These are phyloP conservation scores for Aspergillus sclerotiicarbonarius DNA, from an alignment of 495 filamentous ascomycete genomes.

Conservation along the genomic window DNA sequence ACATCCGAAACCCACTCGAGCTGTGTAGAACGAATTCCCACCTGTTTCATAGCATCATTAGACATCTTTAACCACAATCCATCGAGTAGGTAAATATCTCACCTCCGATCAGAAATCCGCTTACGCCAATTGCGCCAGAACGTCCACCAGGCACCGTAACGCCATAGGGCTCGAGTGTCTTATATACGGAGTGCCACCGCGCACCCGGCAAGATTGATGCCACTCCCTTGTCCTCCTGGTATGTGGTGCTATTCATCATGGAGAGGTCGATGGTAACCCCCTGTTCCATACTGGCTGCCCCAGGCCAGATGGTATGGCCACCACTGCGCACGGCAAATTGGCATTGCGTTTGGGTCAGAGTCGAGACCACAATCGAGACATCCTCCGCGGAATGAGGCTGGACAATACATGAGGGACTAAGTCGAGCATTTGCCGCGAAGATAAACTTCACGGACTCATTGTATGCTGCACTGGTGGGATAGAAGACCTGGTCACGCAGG, in stretches of 20 bases:
- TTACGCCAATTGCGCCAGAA: conserved; percentile 40
- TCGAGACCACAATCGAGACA: conserved; percentile 33
- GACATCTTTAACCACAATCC: not conserved
- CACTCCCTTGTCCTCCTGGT: conserved; percentile 33
- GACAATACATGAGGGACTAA: conserved; percentile 37
- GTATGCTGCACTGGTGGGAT: conserved; percentile 9
- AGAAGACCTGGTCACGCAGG: conserved; percentile 11
- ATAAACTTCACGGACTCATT: conserved; percentile 24
- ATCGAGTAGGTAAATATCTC: not conserved
- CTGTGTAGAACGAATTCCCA: conserved; percentile 41
- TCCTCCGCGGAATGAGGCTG: conserved; percentile 31
- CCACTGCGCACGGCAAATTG: conserved; percentile 49
- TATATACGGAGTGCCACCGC: conserved; percentile 45
- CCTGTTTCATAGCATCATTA: conserved; percentile 15
- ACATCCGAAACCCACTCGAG: conserved; percentile 42
- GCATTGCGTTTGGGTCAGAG: conserved; percentile 28
- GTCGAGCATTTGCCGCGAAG: conserved; percentile 32
- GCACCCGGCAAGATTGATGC: conserved; percentile 43
- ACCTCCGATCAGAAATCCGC: conserved; percentile 43
- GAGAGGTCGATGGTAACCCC: conserved; percentile 54
- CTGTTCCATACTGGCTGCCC: conserved; percentile 37
- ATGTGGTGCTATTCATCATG: conserved; percentile 39
- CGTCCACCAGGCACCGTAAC: conserved; percentile 41
- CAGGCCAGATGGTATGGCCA: conserved; percentile 41
- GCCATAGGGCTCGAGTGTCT: conserved; percentile 27